Conservation (phyloP, 352 stramenopile species). For the Phytophthora pini region DNA sequence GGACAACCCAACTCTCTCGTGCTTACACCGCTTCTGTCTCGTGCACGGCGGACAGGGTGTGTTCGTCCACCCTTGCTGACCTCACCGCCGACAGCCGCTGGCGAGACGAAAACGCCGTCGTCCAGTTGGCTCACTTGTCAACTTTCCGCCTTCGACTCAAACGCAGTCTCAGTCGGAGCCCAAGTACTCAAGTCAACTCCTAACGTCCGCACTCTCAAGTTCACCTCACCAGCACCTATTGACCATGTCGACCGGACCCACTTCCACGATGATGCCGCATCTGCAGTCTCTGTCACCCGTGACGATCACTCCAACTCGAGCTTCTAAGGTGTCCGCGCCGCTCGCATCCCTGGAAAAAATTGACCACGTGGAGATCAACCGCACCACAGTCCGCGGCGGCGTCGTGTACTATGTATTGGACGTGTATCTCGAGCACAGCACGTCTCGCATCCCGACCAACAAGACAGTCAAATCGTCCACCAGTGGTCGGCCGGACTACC, state of each 20-base stretch:
- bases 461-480: conserved; percentile 35
- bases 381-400: conserved; percentile 39
- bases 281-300: conserved; percentile 33
- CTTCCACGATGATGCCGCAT: conserved; percentile 31
- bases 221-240: conserved; percentile 8
- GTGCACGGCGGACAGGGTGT: conserved; percentile 20
- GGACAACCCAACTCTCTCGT: conserved; percentile 4
- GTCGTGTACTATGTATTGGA: conserved; percentile 63
- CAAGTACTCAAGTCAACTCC: conserved; percentile 24
- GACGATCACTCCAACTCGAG: conserved; percentile 29
- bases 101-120: conserved; percentile 19
- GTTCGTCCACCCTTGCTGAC: conserved; percentile 22
- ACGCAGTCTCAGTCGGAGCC: conserved; percentile 16
- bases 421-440: conserved; percentile 61
- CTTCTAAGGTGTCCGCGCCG: conserved; percentile 37
- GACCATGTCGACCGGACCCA: conserved; percentile 30
- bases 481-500: conserved; percentile 47
- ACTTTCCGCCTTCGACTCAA: conserved; percentile 30
- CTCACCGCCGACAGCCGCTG: conserved; percentile 31
- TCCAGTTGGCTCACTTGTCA: conserved; percentile 43
- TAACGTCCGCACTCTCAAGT: not conserved
- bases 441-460: conserved; percentile 68
- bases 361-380: conserved; percentile 55
- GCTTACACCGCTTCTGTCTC: conserved; percentile 8
- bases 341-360: conserved; percentile 44